Evolutionary conservation across 345 rosid genomes (phyloP), one percentile per base, ranked within the genome.

Genomic region (Sapria himalayana): DNA sequence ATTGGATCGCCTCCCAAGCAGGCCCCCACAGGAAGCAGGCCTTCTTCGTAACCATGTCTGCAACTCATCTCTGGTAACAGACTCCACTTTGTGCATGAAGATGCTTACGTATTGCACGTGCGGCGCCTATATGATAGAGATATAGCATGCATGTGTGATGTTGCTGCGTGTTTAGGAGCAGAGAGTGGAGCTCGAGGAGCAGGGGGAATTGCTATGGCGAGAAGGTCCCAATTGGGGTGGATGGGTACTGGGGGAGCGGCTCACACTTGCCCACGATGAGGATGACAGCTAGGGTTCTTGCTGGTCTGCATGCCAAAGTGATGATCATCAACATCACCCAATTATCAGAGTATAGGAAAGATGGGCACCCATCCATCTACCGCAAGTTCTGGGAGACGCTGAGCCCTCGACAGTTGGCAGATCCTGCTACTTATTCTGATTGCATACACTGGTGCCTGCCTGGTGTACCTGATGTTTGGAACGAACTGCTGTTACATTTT

Each of bases 401-500:
- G 36, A 74, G 58, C 45, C 52, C 78, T 2, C 57, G 65, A 34
- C 75, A 74, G 45, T 49, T 76, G 46, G 48, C 73, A 2, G 74
- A 79, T 7, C 98, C 98, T 1, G 23, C 69, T 0, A 54, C 64
- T 33, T 82, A 73, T 66, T 82, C 98, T 2, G 98, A 86, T 50
- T 86, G 98, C 67, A 81, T 61, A 39, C 98, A 86, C 20, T 78
- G 94, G 94, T 82, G 95, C 67, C 67, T 89, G 33, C 95, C 94
- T 3, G 95, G 95, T 11, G 75, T 89, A 20, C 94, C 92, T 31
- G 98, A 86, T 67, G 73, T 72, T 18, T 86, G 98, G 98, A 86
- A 86, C 45, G 76, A 78, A 56, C 56, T 86, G n/a, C 57, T 86
- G 34, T 82, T 74, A 61, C 82, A 78, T 51, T 58, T 58, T 39